Evolutionary conservation across 805 yeast genomes (phyloP), one percentile per base, ranked within the genome.

Genomic region (Wickerhamiella siamensis): DNA sequence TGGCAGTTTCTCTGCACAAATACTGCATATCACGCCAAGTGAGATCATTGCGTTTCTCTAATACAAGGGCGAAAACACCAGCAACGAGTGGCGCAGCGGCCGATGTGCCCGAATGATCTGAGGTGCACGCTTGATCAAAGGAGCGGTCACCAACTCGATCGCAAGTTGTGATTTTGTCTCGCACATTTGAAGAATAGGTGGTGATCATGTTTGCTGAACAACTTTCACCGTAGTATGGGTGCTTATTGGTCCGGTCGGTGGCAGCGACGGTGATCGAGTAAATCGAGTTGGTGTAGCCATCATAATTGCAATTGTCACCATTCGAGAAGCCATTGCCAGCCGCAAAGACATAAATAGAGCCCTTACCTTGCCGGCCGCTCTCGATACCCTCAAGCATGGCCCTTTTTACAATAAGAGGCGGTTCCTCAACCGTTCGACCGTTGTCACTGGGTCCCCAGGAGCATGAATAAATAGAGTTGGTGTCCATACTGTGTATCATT

Each of bases 11-110:
- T 14, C 88, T 76, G 2, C 83, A 72, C 17, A 91, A 66, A 54
- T 87, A 83, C 62, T 91, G 98, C 42, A 87, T 69, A 57, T 91
- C 98, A 57, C 98, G 72, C 98, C 98, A 91, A 0, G 95, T 82
- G 42, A 91, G 70, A 4, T 78, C 70, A 1, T 95, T 94, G 49
- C 94, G 81, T 3, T 79, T 86, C 51, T 79, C 77, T 39, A 91
- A 65, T 2, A 83, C 83, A 40, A 91, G 65, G 0, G 96, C 74
- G 57, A 82, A 84, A 1, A 91, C 71, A n/a, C 97, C 98, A 0
- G 97, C 96, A 0, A 96, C 97, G 43, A 91, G 68, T 0, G 98
- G 98, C 0, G 98, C 98, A 14, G 98, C 96, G 0, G 98, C 98
- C 18, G 97, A 88, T 0, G 98, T 91, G 17, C 98, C 98, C 9